Percentiles rank a stretch among this genome's conserved stretches.
These are phyloP conservation scores for Talaromyces sp. DNA, from an alignment of 2,329 filamentous ascomycete species.

Conservation along the genomic window DNA sequence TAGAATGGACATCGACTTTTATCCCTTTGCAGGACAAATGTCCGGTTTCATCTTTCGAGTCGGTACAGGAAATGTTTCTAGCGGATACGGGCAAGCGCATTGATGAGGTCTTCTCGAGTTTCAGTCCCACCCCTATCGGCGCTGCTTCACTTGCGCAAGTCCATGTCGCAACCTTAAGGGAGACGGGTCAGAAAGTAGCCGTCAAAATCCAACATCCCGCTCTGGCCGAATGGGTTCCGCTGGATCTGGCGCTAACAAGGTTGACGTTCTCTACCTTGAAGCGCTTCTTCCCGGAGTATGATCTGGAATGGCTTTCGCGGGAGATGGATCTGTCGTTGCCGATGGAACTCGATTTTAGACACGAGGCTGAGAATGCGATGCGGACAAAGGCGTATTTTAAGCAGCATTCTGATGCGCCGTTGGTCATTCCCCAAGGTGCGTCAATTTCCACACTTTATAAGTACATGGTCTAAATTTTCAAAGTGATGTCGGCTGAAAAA, in stretches of 20 bases:
- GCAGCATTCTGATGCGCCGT: constrained; percentile 67
- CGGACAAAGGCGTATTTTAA: constrained; percentile 79
- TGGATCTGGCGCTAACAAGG: constrained; percentile 80
- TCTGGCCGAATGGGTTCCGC: constrained; percentile 81
- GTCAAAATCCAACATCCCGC: constrained; percentile 95
- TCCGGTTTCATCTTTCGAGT: constrained; percentile 83
- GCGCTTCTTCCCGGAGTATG: constrained; percentile 94
- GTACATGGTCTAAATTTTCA: not conserved
- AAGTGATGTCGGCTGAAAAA: constrained; percentile 80
- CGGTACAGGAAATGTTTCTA: constrained; percentile 81
- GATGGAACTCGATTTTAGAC: constrained; percentile 83
- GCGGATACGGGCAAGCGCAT: constrained; percentile 76
- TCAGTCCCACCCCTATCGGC: constrained; percentile 76
- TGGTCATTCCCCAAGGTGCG: constrained; percentile 72
- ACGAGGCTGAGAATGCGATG: constrained; percentile 79
- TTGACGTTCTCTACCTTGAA: constrained; percentile 90
- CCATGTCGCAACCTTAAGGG: constrained; percentile 78
- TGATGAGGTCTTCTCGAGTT: constrained; percentile 80
- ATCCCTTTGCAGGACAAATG: constrained; percentile 95
- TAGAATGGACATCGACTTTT: constrained; percentile 93
- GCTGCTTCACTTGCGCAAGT: constrained; percentile 94
- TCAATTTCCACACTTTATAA: not conserved
- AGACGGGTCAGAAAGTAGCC: constrained; percentile 79
- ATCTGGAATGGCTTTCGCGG: constrained; percentile 88
- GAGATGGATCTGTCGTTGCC: constrained; percentile 92